A percentile compares a stretch with the other conserved stretches of the same genome.
phyloP scores from a whole-genome alignment of 768 basidiomycete species.

The Stropharia rugosoannulata region DNA sequence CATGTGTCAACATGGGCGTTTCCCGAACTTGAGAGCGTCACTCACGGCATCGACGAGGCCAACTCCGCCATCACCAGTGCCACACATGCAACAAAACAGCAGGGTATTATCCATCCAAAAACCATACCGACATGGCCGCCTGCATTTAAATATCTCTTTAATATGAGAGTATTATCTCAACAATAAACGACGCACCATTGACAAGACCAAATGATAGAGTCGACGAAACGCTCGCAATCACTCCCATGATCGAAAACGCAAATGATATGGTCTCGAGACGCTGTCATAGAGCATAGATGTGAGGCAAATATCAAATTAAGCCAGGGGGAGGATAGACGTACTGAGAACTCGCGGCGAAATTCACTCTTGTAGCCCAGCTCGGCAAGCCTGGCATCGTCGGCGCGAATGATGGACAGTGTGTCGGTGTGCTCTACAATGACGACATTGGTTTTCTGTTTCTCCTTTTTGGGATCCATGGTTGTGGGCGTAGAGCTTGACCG shows the following conservation, averaged over 20 bases:
- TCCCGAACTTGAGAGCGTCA: slow-evolving; percentile 10
- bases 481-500: background rate
- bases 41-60: slow-evolving; percentile 75
- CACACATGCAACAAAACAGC: slow-evolving; percentile 63
- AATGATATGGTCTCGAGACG: slow-evolving; percentile 65
- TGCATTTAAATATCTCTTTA: slow-evolving; percentile 13
- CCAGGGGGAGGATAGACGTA: slow-evolving; percentile 24
- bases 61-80: slow-evolving; percentile 75
- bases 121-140: slow-evolving; percentile 80
- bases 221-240: slow-evolving; percentile 67
- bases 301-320: background rate
- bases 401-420: slow-evolving; percentile 19
- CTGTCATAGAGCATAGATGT: slow-evolving; percentile 22
- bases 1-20: background rate
- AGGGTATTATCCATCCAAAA: slow-evolving; percentile 76
- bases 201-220: slow-evolving; percentile 63
- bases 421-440: slow-evolving; percentile 12
- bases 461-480: slow-evolving; percentile 15
- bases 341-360: slow-evolving; percentile 75
- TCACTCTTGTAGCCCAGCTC: slow-evolving; percentile 70
- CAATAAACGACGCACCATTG: slow-evolving; percentile 41
- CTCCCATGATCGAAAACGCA: slow-evolving; percentile 71
- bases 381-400: slow-evolving; percentile 59
- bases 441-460: slow-evolving; percentile 14
- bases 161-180: background rate